A percentile compares a stretch with the other conserved stretches of the same genome.
Conservation (phyloP, 495 filamentous ascomycete genomes). For the Tuber melanosporum region DNA sequence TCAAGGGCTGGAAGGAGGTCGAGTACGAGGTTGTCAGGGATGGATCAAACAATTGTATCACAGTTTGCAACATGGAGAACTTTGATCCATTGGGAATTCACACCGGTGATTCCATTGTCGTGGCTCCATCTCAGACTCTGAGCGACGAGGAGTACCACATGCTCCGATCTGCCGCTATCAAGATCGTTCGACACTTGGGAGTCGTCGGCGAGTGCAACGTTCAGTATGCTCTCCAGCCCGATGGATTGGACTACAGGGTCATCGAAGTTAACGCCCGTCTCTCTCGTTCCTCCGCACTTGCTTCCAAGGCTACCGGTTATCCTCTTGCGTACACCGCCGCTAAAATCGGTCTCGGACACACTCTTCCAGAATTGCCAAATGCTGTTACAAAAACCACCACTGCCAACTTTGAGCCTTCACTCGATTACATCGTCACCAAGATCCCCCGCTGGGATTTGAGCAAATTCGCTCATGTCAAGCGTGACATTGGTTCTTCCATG, state of each 20-base stretch:
- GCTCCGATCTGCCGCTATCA: conserved; percentile 92
- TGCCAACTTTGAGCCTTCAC: conserved; percentile 94
- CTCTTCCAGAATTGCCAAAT: conserved; percentile 88
- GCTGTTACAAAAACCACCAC: conserved; percentile 97
- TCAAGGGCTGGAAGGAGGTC: conserved; percentile 98
- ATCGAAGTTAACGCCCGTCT: conserved; percentile 98
- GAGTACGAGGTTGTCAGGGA: conserved; percentile 97
- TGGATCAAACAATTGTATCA: conserved; percentile 93
- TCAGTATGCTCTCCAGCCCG: conserved; percentile 91
- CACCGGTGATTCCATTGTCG: conserved; percentile 94
- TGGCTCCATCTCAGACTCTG: conserved; percentile 89
- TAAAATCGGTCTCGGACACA: conserved; percentile 94
- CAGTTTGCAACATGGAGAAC: conserved; percentile 99
- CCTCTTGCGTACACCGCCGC: conserved; percentile 94
- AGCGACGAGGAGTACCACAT: conserved; percentile 98
- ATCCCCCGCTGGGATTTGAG: conserved; percentile 95
- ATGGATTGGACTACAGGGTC: conserved; percentile 91
- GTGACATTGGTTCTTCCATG: conserved; percentile 95
- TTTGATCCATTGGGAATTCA: conserved; percentile 95
- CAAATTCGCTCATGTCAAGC: conserved; percentile 98
- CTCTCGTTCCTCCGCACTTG: conserved; percentile 89
- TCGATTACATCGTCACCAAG: conserved; percentile 97
- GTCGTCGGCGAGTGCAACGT: conserved; percentile 98
- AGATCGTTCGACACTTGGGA: conserved; percentile 90
- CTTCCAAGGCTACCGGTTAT: conserved; percentile 96